Evolutionary conservation across 768 basidiomycete species (phyloP), one percentile per base, ranked within the genome.

Genomic region (Trametes cinnabarina): DNA sequence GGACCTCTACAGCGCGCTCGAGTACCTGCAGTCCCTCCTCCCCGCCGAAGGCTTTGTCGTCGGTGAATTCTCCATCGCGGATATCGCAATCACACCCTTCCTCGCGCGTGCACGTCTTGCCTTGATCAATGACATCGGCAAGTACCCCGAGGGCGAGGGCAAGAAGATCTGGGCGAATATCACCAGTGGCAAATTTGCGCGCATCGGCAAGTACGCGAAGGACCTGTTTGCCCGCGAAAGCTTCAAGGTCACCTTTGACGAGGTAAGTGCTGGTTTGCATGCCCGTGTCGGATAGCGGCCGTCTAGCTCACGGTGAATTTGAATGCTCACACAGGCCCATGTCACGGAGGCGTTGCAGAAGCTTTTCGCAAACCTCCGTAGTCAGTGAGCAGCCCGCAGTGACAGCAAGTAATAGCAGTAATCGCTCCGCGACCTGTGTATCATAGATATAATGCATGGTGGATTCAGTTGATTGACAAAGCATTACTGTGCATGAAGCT

Each of bases 61-160:
- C 12, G 76, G 75, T 3, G 66, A 72, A 22, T 88, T 77, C 68
- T 83, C 79, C n/a, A 79, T 82, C 50, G 87, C 86, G 12, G 88
- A 88, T 62, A 79, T 82, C 6, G 80, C 83, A 0, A 66, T 87
- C 23, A 72, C 79, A 4, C 84, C 88, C 1, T 85, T 87, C 76
- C 63, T 87, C 14, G 84, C 77, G n/a, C 75, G 87, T 11, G 59
- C 79, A 40, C 75, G 79, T 25, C 56, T 82, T 1, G 47, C 67
- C 28, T 61, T 83, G 28, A 69, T 72, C 65, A 77, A 83, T 58
- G 82, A 86, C 30, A 28, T 84, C 20, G 85, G 85, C 1, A 72
- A 69, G 20, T 88, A 71, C 61, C 73, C 76, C 5, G 69, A 65
- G 23, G 85, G 81, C 9, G 73, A 79, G 32, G 84, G 84, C 0